Evolutionary conservation across 345 rosid species (phyloP).

Genomic region (Laguncularia racemosa): DNA sequence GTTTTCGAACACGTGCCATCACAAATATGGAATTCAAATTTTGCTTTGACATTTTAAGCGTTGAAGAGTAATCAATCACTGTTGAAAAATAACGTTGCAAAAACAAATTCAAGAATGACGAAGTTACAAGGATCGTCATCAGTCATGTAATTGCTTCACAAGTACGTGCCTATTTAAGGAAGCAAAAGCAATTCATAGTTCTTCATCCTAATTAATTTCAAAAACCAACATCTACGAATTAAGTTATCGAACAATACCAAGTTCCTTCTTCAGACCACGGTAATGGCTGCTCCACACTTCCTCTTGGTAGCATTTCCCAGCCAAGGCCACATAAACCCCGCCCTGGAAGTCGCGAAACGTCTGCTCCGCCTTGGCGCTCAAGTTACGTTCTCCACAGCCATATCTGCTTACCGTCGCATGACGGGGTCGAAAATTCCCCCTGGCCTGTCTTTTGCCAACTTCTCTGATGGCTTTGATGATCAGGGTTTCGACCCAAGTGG

Average conservation of each 20-base stretch:
- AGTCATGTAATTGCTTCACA: too few relatives aligned
- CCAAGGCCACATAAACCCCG: conserved; percentile 62
- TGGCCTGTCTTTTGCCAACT: conserved; percentile 36
- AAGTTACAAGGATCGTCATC: too few relatives aligned
- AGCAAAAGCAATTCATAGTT: too few relatives aligned
- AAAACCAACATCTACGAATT: too few relatives aligned
- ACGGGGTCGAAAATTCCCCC: conserved; percentile 6
- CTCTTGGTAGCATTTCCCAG: conserved; percentile 38
- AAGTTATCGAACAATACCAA: neutral
- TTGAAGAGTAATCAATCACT: too few relatives aligned
- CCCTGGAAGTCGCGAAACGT: conserved; percentile 46
- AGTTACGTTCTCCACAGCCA: conserved; percentile 33
- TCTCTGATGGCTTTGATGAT: conserved; percentile 48
- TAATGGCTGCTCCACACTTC: conserved; percentile 10
- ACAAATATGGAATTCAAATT: too few relatives aligned
- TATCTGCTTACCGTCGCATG: conserved; percentile 38
- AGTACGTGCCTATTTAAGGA: too few relatives aligned
- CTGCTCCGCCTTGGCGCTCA: conserved; percentile 32
- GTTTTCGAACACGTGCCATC: too few relatives aligned
- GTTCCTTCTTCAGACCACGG: neutral
- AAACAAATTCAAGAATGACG: too few relatives aligned
- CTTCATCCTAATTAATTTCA: too few relatives aligned
- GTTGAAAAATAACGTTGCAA: too few relatives aligned
- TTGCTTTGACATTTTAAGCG: too few relatives aligned
- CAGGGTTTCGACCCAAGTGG: conserved; percentile 19